Evolutionary conservation across 1,284 basidiomycete genomes (phyloP).

Genomic region (Mixia osmundae): DNA sequence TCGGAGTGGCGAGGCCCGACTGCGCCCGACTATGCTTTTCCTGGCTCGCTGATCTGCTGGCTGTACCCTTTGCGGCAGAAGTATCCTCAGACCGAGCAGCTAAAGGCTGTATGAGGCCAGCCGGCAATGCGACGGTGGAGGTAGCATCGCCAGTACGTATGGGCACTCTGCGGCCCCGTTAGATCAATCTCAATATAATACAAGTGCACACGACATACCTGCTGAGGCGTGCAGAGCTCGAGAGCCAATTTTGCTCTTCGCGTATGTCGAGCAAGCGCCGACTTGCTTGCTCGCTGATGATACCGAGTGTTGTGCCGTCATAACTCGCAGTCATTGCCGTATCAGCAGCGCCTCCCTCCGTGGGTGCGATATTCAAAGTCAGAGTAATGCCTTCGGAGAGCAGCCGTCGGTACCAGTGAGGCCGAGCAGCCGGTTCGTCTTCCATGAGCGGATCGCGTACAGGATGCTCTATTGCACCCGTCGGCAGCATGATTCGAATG

Average conservation of each 20-base stretch:
- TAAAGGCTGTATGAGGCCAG: too few species aligned
- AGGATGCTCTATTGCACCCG: constrained; percentile 47
- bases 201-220: neutral
- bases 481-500: constrained; percentile 50
- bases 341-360: neutral
- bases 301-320: neutral
- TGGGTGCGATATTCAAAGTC: neutral
- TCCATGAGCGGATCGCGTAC: constrained; percentile 55
- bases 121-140: neutral
- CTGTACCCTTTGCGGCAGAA: too few species aligned
- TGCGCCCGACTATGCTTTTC: too few species aligned
- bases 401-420: constrained; percentile 32
- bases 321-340: neutral
- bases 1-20: too few species aligned
- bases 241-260: neutral
- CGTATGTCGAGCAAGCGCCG: constrained; percentile 1
- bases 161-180: too few species aligned
- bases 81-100: too few species aligned
- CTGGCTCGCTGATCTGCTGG: too few species aligned
- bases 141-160: constrained; percentile 1
- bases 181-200: too few species aligned
- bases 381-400: neutral
- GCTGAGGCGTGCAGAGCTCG: neutral
- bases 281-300: constrained; percentile 2
- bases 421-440: constrained; percentile 38